Base-by-base conservation (phyloP, 2,329 filamentous ascomycete genomes). In the Cladobotryum protrusum region DNA sequence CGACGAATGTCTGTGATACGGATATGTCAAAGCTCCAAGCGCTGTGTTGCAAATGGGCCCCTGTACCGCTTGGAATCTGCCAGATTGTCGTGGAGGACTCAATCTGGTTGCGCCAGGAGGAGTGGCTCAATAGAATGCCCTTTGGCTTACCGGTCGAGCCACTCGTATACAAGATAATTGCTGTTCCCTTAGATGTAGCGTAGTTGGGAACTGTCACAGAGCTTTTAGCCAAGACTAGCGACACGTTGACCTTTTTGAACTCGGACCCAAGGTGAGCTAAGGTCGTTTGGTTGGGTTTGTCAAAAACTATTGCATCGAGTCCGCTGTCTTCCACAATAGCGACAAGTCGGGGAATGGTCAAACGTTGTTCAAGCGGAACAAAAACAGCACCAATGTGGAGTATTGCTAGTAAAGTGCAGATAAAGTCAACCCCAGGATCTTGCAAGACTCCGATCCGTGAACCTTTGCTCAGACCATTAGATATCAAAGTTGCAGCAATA, bases 401-500 rank as follows among this genome's bases (percentile, higher is more conserved):
- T 36, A 75, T 71, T 15, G 68, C 74, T 7, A 75, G 60, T 43
- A 75, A 48, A 0, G 67, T 69, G 44, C 53, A 63, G 4, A 71
- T 52, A 59, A 59, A 69, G 36, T 73, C 65, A 0, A 57, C 35
- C 0, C 59, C 54, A 0, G 74, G 62, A 4, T 71, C 45, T 35
- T 70, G 67, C 44, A 73, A 69, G 2, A 78, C 70, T 1, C 56
- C 66, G 2, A 78, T 64, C 1, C 49, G 46, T 9, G 57, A 58
- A 0, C 48, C 50, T 12, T 13, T 14, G 12, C 43, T 34, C 14
- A 52, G 36, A 5, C 60, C 64, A 1, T 19, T 4, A 1, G 48
- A 45, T 39, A 44, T 36, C 32, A 54, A 43, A 2, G 66, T 60
- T 17, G 50, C 43, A 3, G 52, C 50, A 37, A 76, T 72, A 5